Conservation (phyloP, 1,139 yeast genomes). For the Taphrina sp. region DNA sequence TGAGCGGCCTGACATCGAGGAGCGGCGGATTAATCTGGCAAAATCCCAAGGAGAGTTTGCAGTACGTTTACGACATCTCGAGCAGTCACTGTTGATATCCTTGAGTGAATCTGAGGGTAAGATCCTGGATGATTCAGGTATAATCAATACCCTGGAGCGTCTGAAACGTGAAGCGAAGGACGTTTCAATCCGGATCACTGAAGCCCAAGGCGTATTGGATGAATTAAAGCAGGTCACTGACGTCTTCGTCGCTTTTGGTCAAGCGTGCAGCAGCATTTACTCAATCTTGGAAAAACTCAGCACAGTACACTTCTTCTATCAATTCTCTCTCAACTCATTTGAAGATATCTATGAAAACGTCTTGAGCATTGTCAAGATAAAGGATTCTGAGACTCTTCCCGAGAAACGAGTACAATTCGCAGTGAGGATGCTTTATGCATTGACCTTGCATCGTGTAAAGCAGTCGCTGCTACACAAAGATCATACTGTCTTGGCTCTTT, state of each 20-base stretch:
- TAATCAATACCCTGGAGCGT: slow-evolving; percentile 60
- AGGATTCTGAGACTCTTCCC: slow-evolving; percentile 26
- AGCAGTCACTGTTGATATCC: slow-evolving; percentile 58
- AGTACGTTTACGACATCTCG: slow-evolving; percentile 56
- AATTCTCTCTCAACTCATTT: slow-evolving; percentile 56
- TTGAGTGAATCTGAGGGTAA: slow-evolving; percentile 60
- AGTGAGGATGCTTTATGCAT: slow-evolving; percentile 48
- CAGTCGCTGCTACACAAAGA: slow-evolving; percentile 56
- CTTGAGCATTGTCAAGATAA: slow-evolving; percentile 41
- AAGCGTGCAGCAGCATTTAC: slow-evolving; percentile 55
- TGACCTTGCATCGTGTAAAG: slow-evolving; percentile 51
- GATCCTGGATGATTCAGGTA: slow-evolving; percentile 64
- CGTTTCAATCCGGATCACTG: slow-evolving; percentile 55
- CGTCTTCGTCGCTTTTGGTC: slow-evolving; percentile 56
- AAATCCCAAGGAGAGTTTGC: slow-evolving; percentile 62
- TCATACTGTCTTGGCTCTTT: slow-evolving; percentile 50
- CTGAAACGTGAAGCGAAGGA: slow-evolving; percentile 63
- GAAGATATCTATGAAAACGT: slow-evolving; percentile 49
- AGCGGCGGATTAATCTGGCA: slow-evolving; percentile 55
- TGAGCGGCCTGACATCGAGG: slow-evolving; percentile 67
- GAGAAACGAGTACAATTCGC: slow-evolving; percentile 42
- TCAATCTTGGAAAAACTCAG: slow-evolving; percentile 50
- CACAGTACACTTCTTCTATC: slow-evolving; percentile 54
- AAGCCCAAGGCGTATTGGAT: slow-evolving; percentile 56
- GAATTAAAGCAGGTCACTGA: slow-evolving; percentile 54